Evolutionary conservation across 345 rosid species (phyloP).

Genomic region (Diplotaxis tenuifolia): DNA sequence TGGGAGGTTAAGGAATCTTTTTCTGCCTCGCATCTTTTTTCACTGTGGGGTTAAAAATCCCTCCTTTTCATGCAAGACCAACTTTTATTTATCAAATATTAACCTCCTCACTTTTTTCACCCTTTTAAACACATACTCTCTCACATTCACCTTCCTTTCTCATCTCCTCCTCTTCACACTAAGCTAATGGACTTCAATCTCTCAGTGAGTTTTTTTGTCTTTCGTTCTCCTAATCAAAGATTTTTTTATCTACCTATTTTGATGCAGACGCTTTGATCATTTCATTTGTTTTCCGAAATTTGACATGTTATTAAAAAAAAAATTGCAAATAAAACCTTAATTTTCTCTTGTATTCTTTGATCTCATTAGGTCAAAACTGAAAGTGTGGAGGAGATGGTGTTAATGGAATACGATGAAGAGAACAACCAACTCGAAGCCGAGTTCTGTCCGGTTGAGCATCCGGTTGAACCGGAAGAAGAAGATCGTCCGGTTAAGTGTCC

Average conservation of each 20-base stretch:
- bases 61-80: constrained; percentile 37
- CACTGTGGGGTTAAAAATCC: constrained; percentile 43
- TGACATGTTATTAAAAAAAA: background rate
- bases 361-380: constrained; percentile 23
- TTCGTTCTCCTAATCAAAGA: background rate
- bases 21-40: constrained; percentile 38
- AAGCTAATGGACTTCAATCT: constrained; percentile 35
- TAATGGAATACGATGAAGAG: constrained; percentile 35
- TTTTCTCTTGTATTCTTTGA: background rate
- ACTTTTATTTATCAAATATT: constrained; percentile 19
- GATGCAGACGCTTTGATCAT: background rate
- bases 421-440: constrained; percentile 43
- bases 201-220: constrained; percentile 20
- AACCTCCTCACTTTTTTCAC: constrained; percentile 6
- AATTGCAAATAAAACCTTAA: too few relatives aligned
- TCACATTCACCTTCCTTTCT: constrained; percentile 28
- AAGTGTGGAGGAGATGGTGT: constrained; percentile 24
- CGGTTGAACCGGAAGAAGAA: constrained; percentile 83
- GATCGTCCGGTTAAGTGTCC: constrained; percentile 92
- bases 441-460: constrained; percentile 88
- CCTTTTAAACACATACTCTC: constrained; percentile 22
- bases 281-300: background rate
- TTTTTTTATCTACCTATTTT: background rate
- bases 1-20: constrained; percentile 40
- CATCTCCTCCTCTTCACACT: constrained; percentile 21